These are phyloP conservation scores for Colletotrichum sp. DNA, from an alignment of 2,329 filamentous ascomycete genomes.

Conservation along the genomic window DNA sequence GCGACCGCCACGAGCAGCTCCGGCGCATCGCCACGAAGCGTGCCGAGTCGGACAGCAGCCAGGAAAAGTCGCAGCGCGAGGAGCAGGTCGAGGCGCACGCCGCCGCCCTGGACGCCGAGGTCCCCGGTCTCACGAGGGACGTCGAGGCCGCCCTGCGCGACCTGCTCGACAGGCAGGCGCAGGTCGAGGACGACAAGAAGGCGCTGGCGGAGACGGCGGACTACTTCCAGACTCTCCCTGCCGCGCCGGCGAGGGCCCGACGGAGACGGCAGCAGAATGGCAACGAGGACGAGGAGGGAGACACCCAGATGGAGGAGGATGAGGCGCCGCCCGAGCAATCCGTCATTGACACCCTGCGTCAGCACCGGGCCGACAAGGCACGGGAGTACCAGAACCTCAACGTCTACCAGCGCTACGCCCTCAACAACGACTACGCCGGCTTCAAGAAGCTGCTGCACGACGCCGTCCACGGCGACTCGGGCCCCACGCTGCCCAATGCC, in stretches of 20 bases:
- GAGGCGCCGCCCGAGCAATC: conserved; percentile 24
- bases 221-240: conserved; percentile 13
- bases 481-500: conserved; percentile 56
- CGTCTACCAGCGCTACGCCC: conserved; percentile 54
- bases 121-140: conserved; percentile 46
- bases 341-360: conserved; percentile 37
- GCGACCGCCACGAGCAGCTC: conserved; percentile 39
- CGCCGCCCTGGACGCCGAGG: conserved; percentile 40
- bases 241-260: conserved; percentile 1
- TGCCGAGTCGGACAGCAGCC: conserved; percentile 36
- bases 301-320: conserved; percentile 11
- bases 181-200: conserved; percentile 52
- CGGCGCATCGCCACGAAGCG: conserved; percentile 37
- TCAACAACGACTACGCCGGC: conserved; percentile 63
- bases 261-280: conserved; percentile 21
- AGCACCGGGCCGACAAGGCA: conserved; percentile 40
- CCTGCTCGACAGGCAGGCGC: conserved; percentile 54
- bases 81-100: conserved; percentile 43
- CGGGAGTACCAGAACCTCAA: conserved; percentile 47
- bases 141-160: conserved; percentile 53
- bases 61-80: conserved; percentile 38
- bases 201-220: conserved; percentile 40
- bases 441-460: conserved; percentile 66
- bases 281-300: conserved; percentile 26
- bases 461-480: conserved; percentile 52